phyloP scores from a whole-genome alignment of 2,329 filamentous ascomycete genomes.

The Sporothrix pallida region DNA sequence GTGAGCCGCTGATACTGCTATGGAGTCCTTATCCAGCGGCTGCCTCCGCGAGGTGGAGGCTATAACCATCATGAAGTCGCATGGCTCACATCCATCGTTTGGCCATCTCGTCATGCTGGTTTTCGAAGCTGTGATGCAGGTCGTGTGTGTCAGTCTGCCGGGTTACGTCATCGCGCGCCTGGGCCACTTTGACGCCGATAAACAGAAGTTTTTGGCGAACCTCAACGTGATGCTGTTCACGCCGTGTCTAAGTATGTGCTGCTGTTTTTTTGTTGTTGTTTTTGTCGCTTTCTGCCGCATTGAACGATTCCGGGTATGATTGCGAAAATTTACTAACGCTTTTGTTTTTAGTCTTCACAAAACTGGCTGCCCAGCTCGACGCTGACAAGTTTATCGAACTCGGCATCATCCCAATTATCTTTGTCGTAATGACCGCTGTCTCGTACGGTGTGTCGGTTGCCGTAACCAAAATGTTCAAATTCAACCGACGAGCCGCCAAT shows the following conservation, averaged over 20 bases:
- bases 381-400: conserved; percentile 89
- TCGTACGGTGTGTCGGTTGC: conserved; percentile 78
- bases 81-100: conserved; percentile 68
- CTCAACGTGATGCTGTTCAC: conserved; percentile 97
- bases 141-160: conserved; percentile 91
- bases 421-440: conserved; percentile 82
- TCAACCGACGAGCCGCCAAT: conserved; percentile 85
- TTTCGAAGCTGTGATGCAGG: conserved; percentile 92
- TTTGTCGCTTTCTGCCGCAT: not conserved
- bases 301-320: not conserved
- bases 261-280: not conserved
- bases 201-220: conserved; percentile 96
- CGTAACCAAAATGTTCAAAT: conserved; percentile 76
- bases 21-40: conserved; percentile 30
- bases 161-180: conserved; percentile 90
- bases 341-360: conserved; percentile 81
- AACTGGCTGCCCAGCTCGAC: conserved; percentile 91
- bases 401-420: conserved; percentile 94
- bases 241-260: conserved; percentile 82
- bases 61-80: conserved; percentile 49
- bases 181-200: conserved; percentile 93
- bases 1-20: conserved; percentile 17
- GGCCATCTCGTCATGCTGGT: conserved; percentile 78
- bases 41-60: conserved; percentile 40
- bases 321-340: not conserved